Evolutionary conservation across 75 land plant genomes (phyloP), one percentile per base, ranked within the genome.

Genomic region (Pinus tabuliformis): DNA sequence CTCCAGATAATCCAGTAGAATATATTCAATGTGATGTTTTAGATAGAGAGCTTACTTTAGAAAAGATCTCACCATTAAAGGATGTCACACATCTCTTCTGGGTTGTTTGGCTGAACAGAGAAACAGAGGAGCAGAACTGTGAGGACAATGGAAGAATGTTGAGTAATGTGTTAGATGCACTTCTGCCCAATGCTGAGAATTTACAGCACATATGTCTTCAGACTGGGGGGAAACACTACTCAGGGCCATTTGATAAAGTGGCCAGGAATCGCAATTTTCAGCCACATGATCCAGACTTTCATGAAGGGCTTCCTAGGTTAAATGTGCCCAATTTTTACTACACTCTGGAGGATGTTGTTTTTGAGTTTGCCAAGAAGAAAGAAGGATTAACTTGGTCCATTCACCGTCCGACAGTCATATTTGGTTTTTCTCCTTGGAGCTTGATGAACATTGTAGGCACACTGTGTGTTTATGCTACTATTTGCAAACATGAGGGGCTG

Each of bases 21-120:
- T 83, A 87, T 79, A 71, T 91, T 74, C 81, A 79, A 75, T 88
- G 86, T 81, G 90, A 91, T 74, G 62, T 89, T 33, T 63, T 86
- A 37, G 88, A 90, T 42, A 18, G 70, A 6, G 75, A 49, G 3
- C 86, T 87, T 24, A 70, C 91, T 24, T n/a, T 16, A 16, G 76
- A 80, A 17, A 91, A 88, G 81, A 84, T 94, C 26, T 78, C 85
- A 6, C 77, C 78, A 3, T 77, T 91, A 79, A 70, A 80, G 15
- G 92, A 94, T 62, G 85, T 91, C 54, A 94, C 97, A 57, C 92
- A 91, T 80, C 57, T 91, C 74, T 94, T 92, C 81, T 90, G 83
- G 72, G 89, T 88, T 30, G 62, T 83, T 60, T 89, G 89, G 90
- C 61, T 84, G 11, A 28, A 57, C 20, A 70, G 72, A 18, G 73